These are phyloP conservation scores for Uromyces viciae-fabae DNA, from an alignment of 1,284 basidiomycete species.

Conservation along the genomic window DNA sequence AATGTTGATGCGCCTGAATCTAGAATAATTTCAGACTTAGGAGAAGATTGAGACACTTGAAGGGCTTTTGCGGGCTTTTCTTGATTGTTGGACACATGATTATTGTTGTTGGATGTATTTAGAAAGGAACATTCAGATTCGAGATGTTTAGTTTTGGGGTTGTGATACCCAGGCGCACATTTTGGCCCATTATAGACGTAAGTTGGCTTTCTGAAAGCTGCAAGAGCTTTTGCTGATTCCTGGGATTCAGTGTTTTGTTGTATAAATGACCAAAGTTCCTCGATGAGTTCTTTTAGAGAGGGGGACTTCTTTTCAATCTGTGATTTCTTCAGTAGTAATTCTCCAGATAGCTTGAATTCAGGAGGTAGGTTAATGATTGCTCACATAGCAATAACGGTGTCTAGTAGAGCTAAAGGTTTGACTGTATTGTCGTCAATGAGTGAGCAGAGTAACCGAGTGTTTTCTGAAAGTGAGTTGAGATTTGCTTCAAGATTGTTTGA, in stretches of 20 bases:
- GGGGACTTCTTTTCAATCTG: background rate
- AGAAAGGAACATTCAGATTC: background rate
- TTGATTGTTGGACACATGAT: background rate
- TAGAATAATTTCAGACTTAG: background rate
- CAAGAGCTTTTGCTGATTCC: background rate
- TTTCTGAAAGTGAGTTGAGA: background rate
- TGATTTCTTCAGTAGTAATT: background rate
- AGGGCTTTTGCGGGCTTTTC: background rate
- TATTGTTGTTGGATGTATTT: too few species aligned
- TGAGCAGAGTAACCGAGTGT: background rate
- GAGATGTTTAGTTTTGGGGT: background rate
- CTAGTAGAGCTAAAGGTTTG: background rate
- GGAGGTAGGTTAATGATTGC: background rate
- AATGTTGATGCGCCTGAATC: background rate
- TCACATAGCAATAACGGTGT: slow-evolving; percentile 2
- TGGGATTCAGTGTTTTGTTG: background rate
- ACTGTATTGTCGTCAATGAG: background rate
- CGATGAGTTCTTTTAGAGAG: background rate
- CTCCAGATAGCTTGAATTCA: background rate
- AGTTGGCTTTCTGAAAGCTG: background rate
- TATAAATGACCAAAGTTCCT: background rate
- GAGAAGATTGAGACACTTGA: background rate
- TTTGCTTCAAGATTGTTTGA: background rate
- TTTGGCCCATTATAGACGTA: background rate
- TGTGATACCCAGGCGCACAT: background rate